Base-by-base conservation (phyloP, 371 early-diverging fungal species). In the Sporodiniella umbellata region DNA sequence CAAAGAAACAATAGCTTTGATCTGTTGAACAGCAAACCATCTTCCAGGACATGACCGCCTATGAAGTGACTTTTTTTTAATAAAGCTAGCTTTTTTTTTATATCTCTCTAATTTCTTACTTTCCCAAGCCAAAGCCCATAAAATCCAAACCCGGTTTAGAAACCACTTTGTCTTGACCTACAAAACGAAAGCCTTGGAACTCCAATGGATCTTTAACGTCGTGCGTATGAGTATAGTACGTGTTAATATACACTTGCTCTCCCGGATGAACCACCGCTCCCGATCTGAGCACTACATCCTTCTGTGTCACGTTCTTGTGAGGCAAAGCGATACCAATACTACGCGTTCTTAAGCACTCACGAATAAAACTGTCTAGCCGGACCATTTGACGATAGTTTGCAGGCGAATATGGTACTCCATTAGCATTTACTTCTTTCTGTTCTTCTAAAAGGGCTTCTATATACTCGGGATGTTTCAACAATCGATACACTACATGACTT, bases 91-190 rank as follows among this genome's bases (percentile, higher is more conserved):
- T 37, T 8, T 14, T 14, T 40, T 10, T 14, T 12, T 17, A 17
- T 31, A 25, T 6, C 19, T 4, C n/a, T 18, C 0, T n/a, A 33
- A n/a, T n/a, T 15, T 45, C 51, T 55, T 60, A 70, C 50, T 62
- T 77, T 60, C 84, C 84, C 51, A 79, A 58, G 15, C 84, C 84
- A 56, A 81, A 84, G 0, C 52, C 1, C 3, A 80, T 23, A 51
- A 58, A 75, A 30, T 79, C 75, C 0, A 43, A 30, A 7, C 64
- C 59, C 19, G 70, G 53, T 40, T 72, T 75, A 14, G 68, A 69
- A 0, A 73, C 59, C 2, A 56, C 28, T 45, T 74, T 75, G 11
- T 64, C 38, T 14, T 62, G 47, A 8, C 62, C 68, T 5, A 81
- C 66, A 33, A 65, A 75, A 26, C 82, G 64, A 56, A 69, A 79